A percentile compares a stretch with the other conserved stretches of the same genome.
phyloP scores from a whole-genome alignment of 352 stramenopile species.

The Pythium pyrilobum region DNA sequence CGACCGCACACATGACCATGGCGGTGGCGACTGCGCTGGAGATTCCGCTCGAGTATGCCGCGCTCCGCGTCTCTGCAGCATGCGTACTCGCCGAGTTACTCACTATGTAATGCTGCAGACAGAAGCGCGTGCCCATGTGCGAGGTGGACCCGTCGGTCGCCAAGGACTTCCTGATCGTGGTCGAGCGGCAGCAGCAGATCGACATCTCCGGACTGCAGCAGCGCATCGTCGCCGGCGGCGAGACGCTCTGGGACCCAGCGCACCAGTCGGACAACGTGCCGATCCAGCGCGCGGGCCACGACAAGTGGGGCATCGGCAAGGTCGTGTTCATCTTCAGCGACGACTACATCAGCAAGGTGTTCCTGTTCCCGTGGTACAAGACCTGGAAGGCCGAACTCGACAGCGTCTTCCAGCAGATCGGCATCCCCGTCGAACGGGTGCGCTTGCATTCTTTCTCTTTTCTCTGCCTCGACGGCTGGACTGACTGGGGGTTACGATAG shows the following conservation, averaged over 20 bases:
- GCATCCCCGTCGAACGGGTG: slow-evolving; percentile 66
- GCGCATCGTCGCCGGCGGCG: slow-evolving; percentile 42
- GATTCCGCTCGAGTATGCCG: slow-evolving; percentile 19
- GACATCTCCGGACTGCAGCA: slow-evolving; percentile 61
- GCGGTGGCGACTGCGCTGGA: slow-evolving; percentile 5
- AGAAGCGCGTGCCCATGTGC: slow-evolving; percentile 66
- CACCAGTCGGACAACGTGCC: slow-evolving; percentile 86
- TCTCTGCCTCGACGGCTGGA: no score
- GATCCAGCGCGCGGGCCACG: slow-evolving; percentile 93
- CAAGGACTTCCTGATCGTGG: slow-evolving; percentile 37
- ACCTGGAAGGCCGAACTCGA: slow-evolving; percentile 65
- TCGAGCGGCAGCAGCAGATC: slow-evolving; percentile 52
- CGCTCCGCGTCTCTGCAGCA: not conserved
- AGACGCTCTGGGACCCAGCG: slow-evolving; percentile 57
- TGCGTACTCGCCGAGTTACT: not conserved
- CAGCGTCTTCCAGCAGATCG: slow-evolving; percentile 88
- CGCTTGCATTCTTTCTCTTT: not conserved
- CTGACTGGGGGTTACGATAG: no score
- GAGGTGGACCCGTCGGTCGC: slow-evolving; percentile 43
- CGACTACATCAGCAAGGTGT: slow-evolving; percentile 96
- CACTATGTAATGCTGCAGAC: slow-evolving; percentile 22
- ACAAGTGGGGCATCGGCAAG: slow-evolving; percentile 98
- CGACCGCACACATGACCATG: slow-evolving; percentile 3
- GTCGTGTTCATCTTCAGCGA: slow-evolving; percentile 98
- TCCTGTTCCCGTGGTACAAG: slow-evolving; percentile 94